Conservation (phyloP, 1,284 basidiomycete species). For the Dichomitus squalens region DNA sequence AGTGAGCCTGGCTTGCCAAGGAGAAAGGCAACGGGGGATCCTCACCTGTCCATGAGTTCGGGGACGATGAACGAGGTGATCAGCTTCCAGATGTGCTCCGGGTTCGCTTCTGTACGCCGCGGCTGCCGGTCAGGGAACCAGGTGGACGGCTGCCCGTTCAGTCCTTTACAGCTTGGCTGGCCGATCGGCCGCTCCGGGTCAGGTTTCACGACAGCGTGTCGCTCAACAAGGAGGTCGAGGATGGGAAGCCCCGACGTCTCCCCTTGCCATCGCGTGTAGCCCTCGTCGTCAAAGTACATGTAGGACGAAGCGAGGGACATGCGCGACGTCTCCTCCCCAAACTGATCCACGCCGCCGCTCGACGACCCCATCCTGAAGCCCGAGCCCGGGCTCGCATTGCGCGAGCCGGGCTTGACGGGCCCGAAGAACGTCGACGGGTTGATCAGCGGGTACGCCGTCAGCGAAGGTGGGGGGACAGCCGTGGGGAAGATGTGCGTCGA, state of each 20-base stretch:
- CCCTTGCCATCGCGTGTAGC: constrained; percentile 84
- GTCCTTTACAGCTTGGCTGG: constrained; percentile 26
- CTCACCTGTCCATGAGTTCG: constrained; percentile 87
- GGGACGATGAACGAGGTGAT: constrained; percentile 79
- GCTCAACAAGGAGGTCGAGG: constrained; percentile 78
- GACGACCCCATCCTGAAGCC: constrained; percentile 16
- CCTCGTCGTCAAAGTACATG: constrained; percentile 82
- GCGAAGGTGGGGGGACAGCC: constrained; percentile 75
- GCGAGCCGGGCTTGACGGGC: constrained; percentile 41
- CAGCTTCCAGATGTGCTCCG: constrained; percentile 72
- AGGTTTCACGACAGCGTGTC: constrained; percentile 39
- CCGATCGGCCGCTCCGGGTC: constrained; percentile 34
- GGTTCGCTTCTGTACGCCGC: constrained; percentile 75
- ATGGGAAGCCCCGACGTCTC: constrained; percentile 89
- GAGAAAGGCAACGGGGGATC: background rate
- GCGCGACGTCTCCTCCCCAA: constrained; percentile 58
- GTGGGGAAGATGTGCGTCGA: constrained; percentile 52
- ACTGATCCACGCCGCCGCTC: constrained; percentile 40
- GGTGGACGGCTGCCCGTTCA: constrained; percentile 39
- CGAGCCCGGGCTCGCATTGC: constrained; percentile 48
- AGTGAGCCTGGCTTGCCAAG: background rate
- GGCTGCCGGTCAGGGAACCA: constrained; percentile 83
- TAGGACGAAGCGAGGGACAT: constrained; percentile 73
- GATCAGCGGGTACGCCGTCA: constrained; percentile 72
- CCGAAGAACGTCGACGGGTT: constrained; percentile 80